Base-by-base conservation (phyloP, 164 flowering plant species). In the Amborella trichopoda region DNA sequence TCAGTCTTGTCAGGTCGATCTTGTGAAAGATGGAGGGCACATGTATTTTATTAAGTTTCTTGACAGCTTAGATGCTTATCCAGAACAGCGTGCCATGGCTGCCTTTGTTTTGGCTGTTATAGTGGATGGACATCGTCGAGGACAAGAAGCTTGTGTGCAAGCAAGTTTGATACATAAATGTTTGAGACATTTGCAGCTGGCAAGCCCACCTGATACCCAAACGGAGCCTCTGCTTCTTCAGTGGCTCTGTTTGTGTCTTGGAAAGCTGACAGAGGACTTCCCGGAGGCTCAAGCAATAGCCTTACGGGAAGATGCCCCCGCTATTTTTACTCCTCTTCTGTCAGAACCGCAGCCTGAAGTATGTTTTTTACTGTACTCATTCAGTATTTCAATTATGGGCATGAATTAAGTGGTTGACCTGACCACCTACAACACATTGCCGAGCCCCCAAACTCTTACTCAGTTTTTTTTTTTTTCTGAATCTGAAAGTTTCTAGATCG, bases 51-150 rank as follows among this genome's bases (percentile, higher is more conserved):
- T 91, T 39, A 70, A 72, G 60, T 91, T 91, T 74, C 94, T 91
- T 60, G 94, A 91, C 57, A 78, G 88, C 61, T 58, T 71, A 59
- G 96, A 84, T 65, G 90, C 96, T 23, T 87, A 59, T 61, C 95
- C 99, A 23, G 96, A 91, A 53, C 98, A 87, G 55, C 95, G 95
- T 17, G 90, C 96, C 39, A 91, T 87, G 99, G 96, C 99, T 63
- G 96, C 99, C 30, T 91, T 91, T 76, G 99, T 91, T 53, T 73
- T 91, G 68, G 96, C 99, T 38, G 91, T 91, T 28, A 78, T 87
- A 65, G 86, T 78, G 34, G 99, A 84, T 74, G 90, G 86, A 24
- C 88, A 91, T 49, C 73, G 73, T 54, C 67, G 76, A 37, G 99
- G 99, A 40, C 96, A 91, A 62, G 93, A 87, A 65, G 93, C 82